A percentile compares a stretch with the other conserved stretches of the same genome.
Conservation (phyloP, 148 eudicot genomes). For the Pharnaceum exiguum region DNA sequence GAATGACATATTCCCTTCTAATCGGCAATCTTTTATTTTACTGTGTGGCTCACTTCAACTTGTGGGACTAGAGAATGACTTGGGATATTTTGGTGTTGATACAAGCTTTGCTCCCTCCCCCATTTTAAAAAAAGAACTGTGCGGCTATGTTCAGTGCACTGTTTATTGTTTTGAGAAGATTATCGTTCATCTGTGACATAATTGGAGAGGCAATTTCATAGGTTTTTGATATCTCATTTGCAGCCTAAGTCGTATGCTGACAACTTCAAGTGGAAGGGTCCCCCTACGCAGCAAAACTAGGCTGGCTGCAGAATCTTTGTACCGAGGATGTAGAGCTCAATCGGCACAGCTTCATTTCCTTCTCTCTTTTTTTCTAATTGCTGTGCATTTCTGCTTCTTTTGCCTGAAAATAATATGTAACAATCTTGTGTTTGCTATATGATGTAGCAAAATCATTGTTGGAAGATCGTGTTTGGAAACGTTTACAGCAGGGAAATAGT, state of each 20-base stretch:
- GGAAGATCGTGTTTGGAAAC: no score
- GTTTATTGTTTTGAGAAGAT: not conserved
- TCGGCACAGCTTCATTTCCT: conserved; percentile 10
- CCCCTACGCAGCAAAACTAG: conserved; percentile 22
- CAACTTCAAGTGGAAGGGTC: conserved; percentile 67
- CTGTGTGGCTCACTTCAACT: no score
- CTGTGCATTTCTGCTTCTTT: conserved; percentile 6
- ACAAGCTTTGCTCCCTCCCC: no score
- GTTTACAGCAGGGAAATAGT: no score
- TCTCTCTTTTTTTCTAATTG: not conserved
- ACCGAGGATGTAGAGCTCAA: conserved; percentile 18
- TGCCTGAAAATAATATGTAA: conserved; percentile 20
- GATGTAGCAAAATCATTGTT: conserved; percentile 8
- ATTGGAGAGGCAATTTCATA: not conserved
- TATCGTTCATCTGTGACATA: not conserved
- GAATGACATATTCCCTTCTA: no score
- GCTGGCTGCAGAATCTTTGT: not conserved
- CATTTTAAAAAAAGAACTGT: no score
- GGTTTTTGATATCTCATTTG: conserved; percentile 1
- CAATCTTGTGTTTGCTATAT: not conserved
- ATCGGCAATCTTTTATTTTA: no score
- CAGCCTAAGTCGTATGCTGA: conserved; percentile 57
- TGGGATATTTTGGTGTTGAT: no score
- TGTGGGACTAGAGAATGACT: no score
- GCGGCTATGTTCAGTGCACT: no score